Conservation (phyloP, 306 rosid genomes). For the Arachis stenosperma region DNA sequence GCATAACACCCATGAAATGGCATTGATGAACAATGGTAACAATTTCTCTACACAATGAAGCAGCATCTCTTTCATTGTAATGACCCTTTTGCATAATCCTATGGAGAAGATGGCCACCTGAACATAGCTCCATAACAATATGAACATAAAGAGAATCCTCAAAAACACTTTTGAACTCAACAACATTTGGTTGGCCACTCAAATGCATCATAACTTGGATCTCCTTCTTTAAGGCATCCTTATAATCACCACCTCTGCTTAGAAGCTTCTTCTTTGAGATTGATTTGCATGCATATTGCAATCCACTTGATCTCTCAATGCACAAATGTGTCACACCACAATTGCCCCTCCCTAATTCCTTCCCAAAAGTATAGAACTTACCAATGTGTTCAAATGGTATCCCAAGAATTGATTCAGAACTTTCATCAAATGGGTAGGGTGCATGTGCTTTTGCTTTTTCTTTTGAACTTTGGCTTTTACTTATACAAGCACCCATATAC, state of each 20-base stretch:
- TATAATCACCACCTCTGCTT: constrained; percentile 52
- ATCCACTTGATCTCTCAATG: constrained; percentile 68
- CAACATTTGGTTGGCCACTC: constrained; percentile 91
- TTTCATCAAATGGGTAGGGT: background rate
- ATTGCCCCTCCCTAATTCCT: constrained; percentile 89
- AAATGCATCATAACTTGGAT: constrained; percentile 91
- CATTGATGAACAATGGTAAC: constrained; percentile 83
- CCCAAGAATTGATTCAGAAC: constrained; percentile 59
- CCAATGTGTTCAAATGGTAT: constrained; percentile 75
- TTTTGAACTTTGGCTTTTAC: too few relatives aligned
- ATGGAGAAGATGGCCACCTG: constrained; percentile 91
- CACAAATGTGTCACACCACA: constrained; percentile 86
- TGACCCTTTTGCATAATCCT: constrained; percentile 83
- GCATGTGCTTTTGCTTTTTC: too few relatives aligned
- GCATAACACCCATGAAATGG: constrained; percentile 96
- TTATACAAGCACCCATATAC: too few relatives aligned
- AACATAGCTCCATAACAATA: constrained; percentile 88
- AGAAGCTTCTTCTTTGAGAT: constrained; percentile 86
- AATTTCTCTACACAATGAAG: constrained; percentile 74
- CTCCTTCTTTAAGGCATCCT: constrained; percentile 80
- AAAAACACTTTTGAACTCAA: constrained; percentile 82
- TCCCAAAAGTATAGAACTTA: constrained; percentile 60
- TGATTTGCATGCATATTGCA: constrained; percentile 80
- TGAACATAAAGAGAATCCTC: constrained; percentile 80
- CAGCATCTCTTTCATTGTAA: constrained; percentile 83